Evolutionary conservation across 2,329 filamentous ascomycete species (phyloP).

Genomic region (Trichophaea hybrida): DNA sequence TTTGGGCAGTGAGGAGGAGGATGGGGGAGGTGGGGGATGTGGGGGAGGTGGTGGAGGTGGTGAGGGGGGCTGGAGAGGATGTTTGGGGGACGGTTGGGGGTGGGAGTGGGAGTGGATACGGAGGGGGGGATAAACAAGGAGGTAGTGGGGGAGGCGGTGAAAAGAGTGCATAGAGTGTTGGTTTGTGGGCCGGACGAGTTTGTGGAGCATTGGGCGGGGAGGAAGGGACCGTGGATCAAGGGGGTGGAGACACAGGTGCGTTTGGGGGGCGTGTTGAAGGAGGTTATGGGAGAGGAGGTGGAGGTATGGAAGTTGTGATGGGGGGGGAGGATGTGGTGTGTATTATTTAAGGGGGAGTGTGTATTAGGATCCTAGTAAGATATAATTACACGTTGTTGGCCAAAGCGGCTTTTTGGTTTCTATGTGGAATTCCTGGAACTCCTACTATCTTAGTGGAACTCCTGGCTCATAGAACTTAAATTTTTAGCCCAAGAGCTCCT

Average conservation of each 20-base stretch:
- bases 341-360: no score
- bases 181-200: constrained; percentile 89
- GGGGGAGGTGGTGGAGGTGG: constrained; percentile 49
- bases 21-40: constrained; percentile 33
- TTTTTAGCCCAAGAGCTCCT: no score
- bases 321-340: no score
- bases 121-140: constrained; percentile 51
- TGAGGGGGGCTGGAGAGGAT: constrained; percentile 45
- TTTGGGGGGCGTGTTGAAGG: constrained; percentile 53
- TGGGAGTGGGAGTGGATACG: constrained; percentile 72
- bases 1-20: constrained; percentile 51
- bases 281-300: constrained; percentile 34
- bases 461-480: no score
- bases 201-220: constrained; percentile 62
- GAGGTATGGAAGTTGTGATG: constrained; percentile 44
- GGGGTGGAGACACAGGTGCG: constrained; percentile 62
- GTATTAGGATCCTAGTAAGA: no score
- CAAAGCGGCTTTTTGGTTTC: no score
- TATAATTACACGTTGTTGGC: no score
- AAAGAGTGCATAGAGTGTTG: constrained; percentile 47
- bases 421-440: no score
- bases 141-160: constrained; percentile 34
- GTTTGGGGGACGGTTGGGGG: constrained; percentile 43
- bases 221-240: constrained; percentile 54
- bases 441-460: no score